Evolutionary conservation across 306 rosid genomes (phyloP).

Genomic region (Vicia sativa): DNA sequence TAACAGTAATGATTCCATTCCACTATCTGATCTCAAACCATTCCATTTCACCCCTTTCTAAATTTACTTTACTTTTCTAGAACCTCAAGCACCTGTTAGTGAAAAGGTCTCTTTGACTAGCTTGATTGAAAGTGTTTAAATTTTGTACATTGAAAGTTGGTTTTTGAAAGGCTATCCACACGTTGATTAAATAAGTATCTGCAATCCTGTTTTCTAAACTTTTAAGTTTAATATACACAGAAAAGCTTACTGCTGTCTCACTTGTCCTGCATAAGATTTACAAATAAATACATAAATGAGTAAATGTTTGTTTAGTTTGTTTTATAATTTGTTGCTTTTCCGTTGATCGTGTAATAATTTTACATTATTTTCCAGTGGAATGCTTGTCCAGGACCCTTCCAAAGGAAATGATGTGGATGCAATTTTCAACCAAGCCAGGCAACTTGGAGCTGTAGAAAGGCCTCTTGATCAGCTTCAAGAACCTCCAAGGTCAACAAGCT

Average conservation of each 20-base stretch:
- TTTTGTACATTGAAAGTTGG: slow-evolving; percentile 21
- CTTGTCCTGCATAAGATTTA: not conserved
- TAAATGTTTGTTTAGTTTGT: slow-evolving; percentile 11
- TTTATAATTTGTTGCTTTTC: slow-evolving; percentile 14
- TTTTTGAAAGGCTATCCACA: slow-evolving; percentile 1
- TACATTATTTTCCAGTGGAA: slow-evolving; percentile 70
- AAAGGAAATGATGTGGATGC: slow-evolving; percentile 89
- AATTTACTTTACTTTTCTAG: slow-evolving; percentile 15
- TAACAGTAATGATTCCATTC: not conserved
- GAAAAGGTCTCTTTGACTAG: slow-evolving; percentile 30
- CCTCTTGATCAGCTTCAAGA: slow-evolving; percentile 69
- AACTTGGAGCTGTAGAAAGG: slow-evolving; percentile 87
- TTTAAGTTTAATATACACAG: slow-evolving; percentile 5
- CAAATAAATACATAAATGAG: not conserved
- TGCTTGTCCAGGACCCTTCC: slow-evolving; percentile 98
- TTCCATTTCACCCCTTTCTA: slow-evolving; percentile 4
- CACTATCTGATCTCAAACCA: not conserved
- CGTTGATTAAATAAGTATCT: slow-evolving; percentile 22
- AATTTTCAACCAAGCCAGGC: slow-evolving; percentile 84
- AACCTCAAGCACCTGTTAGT: slow-evolving; percentile 19
- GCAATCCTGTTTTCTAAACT: slow-evolving; percentile 14
- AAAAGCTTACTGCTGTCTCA: not conserved
- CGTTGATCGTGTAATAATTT: slow-evolving; percentile 28
- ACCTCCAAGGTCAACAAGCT: slow-evolving; percentile 84
- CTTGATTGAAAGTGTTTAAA: slow-evolving; percentile 11